Percentiles rank a stretch among this genome's conserved stretches.
These are phyloP conservation scores for Penicillium sp. DNA, from an alignment of 2,329 filamentous ascomycete genomes.

Conservation along the genomic window DNA sequence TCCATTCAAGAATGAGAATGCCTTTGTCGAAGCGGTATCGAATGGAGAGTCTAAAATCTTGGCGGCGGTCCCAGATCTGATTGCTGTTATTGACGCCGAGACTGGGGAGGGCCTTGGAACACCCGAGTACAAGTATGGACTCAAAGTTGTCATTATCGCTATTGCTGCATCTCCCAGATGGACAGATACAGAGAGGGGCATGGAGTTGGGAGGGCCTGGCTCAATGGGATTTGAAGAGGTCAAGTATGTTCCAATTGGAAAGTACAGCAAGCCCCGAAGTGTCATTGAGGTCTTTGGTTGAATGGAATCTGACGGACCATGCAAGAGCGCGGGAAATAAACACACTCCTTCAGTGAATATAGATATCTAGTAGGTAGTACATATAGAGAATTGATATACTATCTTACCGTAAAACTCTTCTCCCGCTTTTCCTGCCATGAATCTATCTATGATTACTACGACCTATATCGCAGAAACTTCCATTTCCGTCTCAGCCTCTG, in stretches of 20 bases:
- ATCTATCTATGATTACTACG: too few relatives aligned
- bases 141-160: not conserved
- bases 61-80: not conserved
- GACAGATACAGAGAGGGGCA: slow-evolving; percentile 30
- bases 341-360: not conserved
- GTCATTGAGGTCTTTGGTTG: slow-evolving; percentile 21
- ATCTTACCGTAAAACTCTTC: not conserved
- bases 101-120: not conserved
- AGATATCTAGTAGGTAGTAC: not conserved
- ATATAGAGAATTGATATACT: not conserved
- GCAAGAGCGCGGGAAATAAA: too few relatives aligned
- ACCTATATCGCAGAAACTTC: too few relatives aligned
- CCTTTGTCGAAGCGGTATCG: not conserved
- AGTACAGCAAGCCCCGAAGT: slow-evolving; percentile 20
- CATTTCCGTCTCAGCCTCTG: too few relatives aligned
- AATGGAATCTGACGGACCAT: not conserved
- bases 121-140: not conserved
- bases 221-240: slow-evolving; percentile 20
- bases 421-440: too few relatives aligned
- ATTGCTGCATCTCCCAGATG: not conserved
- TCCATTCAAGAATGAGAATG: not conserved
- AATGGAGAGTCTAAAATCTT: not conserved
- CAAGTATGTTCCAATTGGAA: slow-evolving; percentile 20
- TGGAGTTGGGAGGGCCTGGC: slow-evolving; percentile 40
- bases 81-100: not conserved